Base-by-base conservation (phyloP, 495 filamentous ascomycete species). In the Chaetomidium leptoderma region DNA sequence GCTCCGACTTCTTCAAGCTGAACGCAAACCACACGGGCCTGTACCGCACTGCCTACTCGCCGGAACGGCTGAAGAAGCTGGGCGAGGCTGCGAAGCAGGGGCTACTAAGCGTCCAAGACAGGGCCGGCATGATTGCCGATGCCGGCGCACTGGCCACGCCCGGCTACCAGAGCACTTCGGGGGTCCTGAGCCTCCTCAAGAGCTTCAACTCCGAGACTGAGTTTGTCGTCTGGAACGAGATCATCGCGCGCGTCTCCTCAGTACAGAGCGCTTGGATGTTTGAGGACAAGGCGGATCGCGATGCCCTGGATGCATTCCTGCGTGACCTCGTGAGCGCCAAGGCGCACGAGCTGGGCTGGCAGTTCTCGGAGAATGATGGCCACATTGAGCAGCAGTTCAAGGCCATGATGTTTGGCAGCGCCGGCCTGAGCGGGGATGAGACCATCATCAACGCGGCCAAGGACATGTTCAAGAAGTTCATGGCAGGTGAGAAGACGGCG, bases 121-220 rank as follows among this genome's bases (percentile, higher is more conserved):
- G 92, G 47, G 91, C 92, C 44, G 93, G 93, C 67, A 90, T 98
- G 87, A 87, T 98, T 61, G 92, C 92, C 29, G 93, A 98, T 69
- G 90, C 93, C 11, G 92, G 91, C 62, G 90, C 93, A 42, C 78
- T 98, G 61, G 89, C 92, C 53, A 80, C 88, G 6, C 92, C 90
- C 16, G 92, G 92, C 29, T 96, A 93, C 70, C 90, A 96, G 72
- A 91, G 86, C 70, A 96, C 93, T 4, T 96, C 92, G 16, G 90
- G 90, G 14, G 77, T 96, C 52, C 75, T 98, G 17, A 90, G 86
- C 50, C 81, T 98, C 5, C 77, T 98, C 53, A 85, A 92, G 65
- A 84, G 87, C 42, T 93, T 98, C 70, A 83, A 86, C 67, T 80
- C 76, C 42, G 93, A 98, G 74, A 75, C 83, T 8, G 89, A 93